A percentile compares a stretch with the other conserved stretches of the same genome.
Evolutionary conservation across 2,329 filamentous ascomycete species (phyloP).

Genomic region (Colletotrichum camelliae): DNA sequence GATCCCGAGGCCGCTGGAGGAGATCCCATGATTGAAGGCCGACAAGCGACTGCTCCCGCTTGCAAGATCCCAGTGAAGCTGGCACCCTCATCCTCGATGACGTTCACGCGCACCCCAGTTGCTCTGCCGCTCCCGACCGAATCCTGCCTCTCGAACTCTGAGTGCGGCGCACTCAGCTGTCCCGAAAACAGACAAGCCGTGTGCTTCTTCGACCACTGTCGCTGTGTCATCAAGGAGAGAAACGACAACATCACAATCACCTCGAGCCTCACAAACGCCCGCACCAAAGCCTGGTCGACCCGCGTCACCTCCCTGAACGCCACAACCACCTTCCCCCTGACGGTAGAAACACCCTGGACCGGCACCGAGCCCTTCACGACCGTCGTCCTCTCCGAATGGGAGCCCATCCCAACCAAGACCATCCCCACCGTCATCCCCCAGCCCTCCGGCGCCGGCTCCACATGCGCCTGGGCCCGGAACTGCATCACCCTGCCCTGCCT

Average conservation of each 20-base stretch:
- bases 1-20: background rate
- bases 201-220: background rate
- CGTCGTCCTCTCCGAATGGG: background rate
- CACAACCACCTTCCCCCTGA: background rate
- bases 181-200: background rate
- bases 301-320: background rate
- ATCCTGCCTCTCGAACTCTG: background rate
- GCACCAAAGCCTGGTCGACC: background rate
- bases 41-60: background rate
- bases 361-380: background rate
- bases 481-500: background rate
- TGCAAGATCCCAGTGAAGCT: background rate
- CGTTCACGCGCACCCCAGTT: background rate
- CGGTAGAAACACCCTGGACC: background rate
- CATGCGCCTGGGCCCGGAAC: background rate
- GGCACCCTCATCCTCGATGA: background rate
- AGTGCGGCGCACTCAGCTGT: background rate
- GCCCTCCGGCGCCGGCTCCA: background rate
- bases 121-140: background rate
- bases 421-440: background rate
- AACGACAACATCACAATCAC: background rate
- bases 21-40: background rate
- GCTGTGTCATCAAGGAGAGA: background rate
- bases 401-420: background rate
- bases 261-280: background rate